Evolutionary conservation across 495 filamentous ascomycete genomes (phyloP).

Genomic region (Penicillium riverlandense): DNA sequence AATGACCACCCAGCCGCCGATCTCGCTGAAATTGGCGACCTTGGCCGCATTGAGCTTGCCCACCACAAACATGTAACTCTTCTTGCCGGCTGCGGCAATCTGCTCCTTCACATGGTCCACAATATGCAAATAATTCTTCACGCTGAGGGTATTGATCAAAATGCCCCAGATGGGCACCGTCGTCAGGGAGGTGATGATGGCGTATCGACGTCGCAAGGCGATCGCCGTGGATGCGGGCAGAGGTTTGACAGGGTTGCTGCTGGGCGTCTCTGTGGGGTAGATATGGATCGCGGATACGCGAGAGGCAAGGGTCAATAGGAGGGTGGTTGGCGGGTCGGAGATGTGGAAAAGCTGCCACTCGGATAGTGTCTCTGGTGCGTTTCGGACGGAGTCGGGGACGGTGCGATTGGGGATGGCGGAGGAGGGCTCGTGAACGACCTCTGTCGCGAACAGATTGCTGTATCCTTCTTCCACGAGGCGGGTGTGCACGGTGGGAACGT

Average conservation of each 20-base stretch:
- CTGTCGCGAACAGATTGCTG: slow-evolving; percentile 57
- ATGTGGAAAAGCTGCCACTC: slow-evolving; percentile 86
- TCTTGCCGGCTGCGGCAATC: slow-evolving; percentile 76
- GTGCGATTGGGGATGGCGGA: slow-evolving; percentile 81
- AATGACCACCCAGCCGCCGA: slow-evolving; percentile 94
- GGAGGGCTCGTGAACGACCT: slow-evolving; percentile 69
- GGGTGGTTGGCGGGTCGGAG: slow-evolving; percentile 71
- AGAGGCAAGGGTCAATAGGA: slow-evolving; percentile 81
- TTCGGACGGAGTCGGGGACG: slow-evolving; percentile 44
- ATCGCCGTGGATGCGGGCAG: slow-evolving; percentile 43
- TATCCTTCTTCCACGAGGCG: slow-evolving; percentile 57
- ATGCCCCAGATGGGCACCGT: slow-evolving; percentile 83
- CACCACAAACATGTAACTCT: slow-evolving; percentile 92
- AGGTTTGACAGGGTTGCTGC: slow-evolving; percentile 28
- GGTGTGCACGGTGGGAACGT: slow-evolving; percentile 49
- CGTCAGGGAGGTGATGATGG: slow-evolving; percentile 70
- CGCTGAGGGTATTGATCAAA: slow-evolving; percentile 87
- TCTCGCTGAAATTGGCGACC: slow-evolving; percentile 89
- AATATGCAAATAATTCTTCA: slow-evolving; percentile 81
- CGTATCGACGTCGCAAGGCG: slow-evolving; percentile 79
- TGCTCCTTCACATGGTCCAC: slow-evolving; percentile 60
- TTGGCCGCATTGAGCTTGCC: slow-evolving; percentile 95
- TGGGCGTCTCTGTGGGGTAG: slow-evolving; percentile 49
- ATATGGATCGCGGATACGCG: slow-evolving; percentile 74
- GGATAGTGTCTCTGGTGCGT: slow-evolving; percentile 45